phyloP scores from a whole-genome alignment of 1,284 basidiomycete genomes.

The Moniliella sp. region DNA sequence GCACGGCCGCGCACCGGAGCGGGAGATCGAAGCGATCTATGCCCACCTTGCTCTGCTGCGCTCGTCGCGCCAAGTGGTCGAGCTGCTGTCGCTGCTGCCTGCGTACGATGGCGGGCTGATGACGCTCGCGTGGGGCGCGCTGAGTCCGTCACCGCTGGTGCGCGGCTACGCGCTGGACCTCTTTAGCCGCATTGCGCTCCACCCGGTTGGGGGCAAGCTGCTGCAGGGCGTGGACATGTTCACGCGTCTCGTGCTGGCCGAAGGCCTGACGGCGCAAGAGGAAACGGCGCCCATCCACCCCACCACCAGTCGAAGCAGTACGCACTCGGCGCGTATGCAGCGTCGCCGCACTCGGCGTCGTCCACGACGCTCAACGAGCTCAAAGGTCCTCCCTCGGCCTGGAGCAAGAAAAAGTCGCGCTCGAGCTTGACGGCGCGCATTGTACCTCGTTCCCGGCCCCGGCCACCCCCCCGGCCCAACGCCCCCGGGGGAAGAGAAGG shows the following conservation, averaged over 20 bases:
- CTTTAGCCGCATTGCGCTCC: slow-evolving; percentile 3
- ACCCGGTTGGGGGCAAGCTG: slow-evolving; percentile 52
- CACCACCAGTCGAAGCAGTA: not conserved
- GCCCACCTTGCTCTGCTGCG: not conserved
- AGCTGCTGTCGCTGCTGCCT: slow-evolving; percentile 59
- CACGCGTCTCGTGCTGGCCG: slow-evolving; percentile 52
- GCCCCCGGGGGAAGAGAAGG: too few species aligned
- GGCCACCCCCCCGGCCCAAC: too few species aligned
- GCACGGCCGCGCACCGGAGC: slow-evolving; percentile 48
- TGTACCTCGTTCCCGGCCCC: too few species aligned
- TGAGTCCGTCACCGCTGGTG: slow-evolving; percentile 57
- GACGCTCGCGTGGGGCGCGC: slow-evolving; percentile 65
- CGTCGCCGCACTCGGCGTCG: too few species aligned
- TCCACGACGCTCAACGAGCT: too few species aligned
- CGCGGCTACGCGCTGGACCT: slow-evolving; percentile 55
- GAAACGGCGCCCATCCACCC: too few species aligned
- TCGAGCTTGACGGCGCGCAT: too few species aligned
- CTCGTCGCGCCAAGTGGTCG: slow-evolving; percentile 1
- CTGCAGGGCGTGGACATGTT: slow-evolving; percentile 69
- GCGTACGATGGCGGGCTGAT: slow-evolving; percentile 61
- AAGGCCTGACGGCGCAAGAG: not conserved
- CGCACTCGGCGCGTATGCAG: not conserved
- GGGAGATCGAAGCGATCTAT: slow-evolving; percentile 69
- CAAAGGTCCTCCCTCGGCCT: too few species aligned
- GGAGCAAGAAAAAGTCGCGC: too few species aligned